These are phyloP conservation scores for Dichotomopilus funicola DNA, from an alignment of 2,329 filamentous ascomycete species.

Conservation along the genomic window DNA sequence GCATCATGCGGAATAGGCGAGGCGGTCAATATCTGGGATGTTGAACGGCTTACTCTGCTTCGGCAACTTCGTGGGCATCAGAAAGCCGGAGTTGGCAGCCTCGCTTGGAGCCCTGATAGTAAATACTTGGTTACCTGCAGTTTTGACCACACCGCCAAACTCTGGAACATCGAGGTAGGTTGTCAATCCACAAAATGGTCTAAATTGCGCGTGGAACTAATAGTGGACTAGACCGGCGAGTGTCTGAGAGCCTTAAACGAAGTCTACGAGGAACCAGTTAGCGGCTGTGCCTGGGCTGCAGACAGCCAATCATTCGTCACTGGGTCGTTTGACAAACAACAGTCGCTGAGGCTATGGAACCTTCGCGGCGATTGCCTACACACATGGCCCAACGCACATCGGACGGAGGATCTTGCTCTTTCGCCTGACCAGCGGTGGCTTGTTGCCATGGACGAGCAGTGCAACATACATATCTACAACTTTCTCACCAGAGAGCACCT, in stretches of 20 bases:
- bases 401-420: conserved; percentile 79
- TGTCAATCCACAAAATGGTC: too few relatives aligned
- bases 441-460: conserved; percentile 66
- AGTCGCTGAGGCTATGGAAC: conserved; percentile 66
- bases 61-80: conserved; percentile 60
- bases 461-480: conserved; percentile 75
- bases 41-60: conserved; percentile 59
- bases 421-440: conserved; percentile 74
- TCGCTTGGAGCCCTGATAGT: conserved; percentile 91
- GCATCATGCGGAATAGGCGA: conserved; percentile 76
- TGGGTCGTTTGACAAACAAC: conserved; percentile 63
- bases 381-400: conserved; percentile 63
- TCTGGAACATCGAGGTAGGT: conserved; percentile 68
- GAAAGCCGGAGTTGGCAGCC: conserved; percentile 61
- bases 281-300: conserved; percentile 80
- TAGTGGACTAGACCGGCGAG: conserved; percentile 48
- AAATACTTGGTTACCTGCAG: conserved; percentile 78
- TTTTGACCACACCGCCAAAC: conserved; percentile 62
- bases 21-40: conserved; percentile 75
- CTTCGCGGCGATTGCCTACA: conserved; percentile 54
- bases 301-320: conserved; percentile 74
- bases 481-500: conserved; percentile 66
- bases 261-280: conserved; percentile 72
- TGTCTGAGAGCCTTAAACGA: conserved; percentile 58
- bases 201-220: neutral